Percentiles rank a stretch among this genome's conserved stretches.
phyloP scores from a whole-genome alignment of 768 basidiomycete genomes.

The Boletus rubescentipes region DNA sequence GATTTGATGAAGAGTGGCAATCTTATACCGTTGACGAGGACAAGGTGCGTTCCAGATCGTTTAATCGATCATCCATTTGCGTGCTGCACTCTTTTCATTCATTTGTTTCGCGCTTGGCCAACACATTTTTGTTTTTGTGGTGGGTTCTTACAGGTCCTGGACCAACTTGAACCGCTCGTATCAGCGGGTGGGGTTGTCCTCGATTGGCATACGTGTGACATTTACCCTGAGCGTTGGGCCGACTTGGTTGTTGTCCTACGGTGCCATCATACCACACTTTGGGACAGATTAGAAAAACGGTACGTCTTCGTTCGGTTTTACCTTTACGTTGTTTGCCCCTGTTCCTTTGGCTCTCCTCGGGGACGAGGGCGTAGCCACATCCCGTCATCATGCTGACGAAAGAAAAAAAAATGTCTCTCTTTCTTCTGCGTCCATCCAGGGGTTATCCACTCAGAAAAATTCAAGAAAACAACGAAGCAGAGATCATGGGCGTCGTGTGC shows the following conservation, averaged over 20 bases:
- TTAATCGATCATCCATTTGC: not conserved
- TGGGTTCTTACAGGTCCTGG: slow-evolving; percentile 59
- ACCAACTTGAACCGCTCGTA: slow-evolving; percentile 78
- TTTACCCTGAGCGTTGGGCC: slow-evolving; percentile 95
- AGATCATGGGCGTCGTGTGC: slow-evolving; percentile 92
- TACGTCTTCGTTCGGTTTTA: slow-evolving; percentile 26
- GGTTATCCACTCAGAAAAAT: slow-evolving; percentile 90
- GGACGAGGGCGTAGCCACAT: too few species aligned
- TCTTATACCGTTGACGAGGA: slow-evolving; percentile 94
- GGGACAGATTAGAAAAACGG: slow-evolving; percentile 92
- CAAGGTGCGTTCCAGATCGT: slow-evolving; percentile 54
- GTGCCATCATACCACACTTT: slow-evolving; percentile 83
- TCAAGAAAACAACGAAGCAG: slow-evolving; percentile 97
- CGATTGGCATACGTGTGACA: slow-evolving; percentile 93
- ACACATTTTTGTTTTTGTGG: not conserved
- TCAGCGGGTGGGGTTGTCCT: slow-evolving; percentile 77
- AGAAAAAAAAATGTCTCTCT: not conserved
- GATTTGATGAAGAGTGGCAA: slow-evolving; percentile 94
- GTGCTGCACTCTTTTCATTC: too few species aligned
- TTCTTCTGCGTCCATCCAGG: slow-evolving; percentile 40
- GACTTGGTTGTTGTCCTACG: slow-evolving; percentile 92
- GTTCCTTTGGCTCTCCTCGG: not conserved
- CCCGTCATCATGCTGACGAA: not conserved
- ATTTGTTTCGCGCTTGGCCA: not conserved
- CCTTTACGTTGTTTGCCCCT: not conserved